These are phyloP conservation scores for Pulveroboletus sp. DNA, from an alignment of 768 basidiomycete species.

Conservation along the genomic window DNA sequence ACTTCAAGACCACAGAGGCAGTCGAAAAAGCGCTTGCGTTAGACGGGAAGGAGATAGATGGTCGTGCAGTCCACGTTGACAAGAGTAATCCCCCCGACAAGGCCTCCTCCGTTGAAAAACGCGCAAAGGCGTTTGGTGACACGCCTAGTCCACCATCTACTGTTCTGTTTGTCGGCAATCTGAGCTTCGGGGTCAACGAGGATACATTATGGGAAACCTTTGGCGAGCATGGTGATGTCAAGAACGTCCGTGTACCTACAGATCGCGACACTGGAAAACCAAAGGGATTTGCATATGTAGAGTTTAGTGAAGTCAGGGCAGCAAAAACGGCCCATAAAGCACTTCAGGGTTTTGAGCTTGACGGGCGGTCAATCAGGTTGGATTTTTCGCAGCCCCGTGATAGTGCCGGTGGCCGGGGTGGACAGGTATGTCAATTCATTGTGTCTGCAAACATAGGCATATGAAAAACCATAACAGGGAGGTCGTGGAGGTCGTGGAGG, in stretches of 20 bases:
- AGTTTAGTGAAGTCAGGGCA: slow-evolving; percentile 75
- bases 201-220: slow-evolving; percentile 89
- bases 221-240: slow-evolving; percentile 79
- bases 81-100: slow-evolving; percentile 63
- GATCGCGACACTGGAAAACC: slow-evolving; percentile 86
- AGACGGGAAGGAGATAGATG: slow-evolving; percentile 88
- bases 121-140: slow-evolving; percentile 78
- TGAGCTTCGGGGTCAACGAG: slow-evolving; percentile 76
- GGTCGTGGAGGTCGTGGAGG: slow-evolving; percentile 32
- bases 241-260: slow-evolving; percentile 85
- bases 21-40: slow-evolving; percentile 77
- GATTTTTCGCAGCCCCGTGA: slow-evolving; percentile 87
- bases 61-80: slow-evolving; percentile 83
- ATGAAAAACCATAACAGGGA: slow-evolving; percentile 14
- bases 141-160: slow-evolving; percentile 56
- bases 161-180: slow-evolving; percentile 87
- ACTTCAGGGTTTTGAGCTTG: slow-evolving; percentile 67
- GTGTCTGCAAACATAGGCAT: not conserved
- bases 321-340: slow-evolving; percentile 79
- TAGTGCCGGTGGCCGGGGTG: slow-evolving; percentile 48
- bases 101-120: slow-evolving; percentile 53
- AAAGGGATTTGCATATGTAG: slow-evolving; percentile 97
- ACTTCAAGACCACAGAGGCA: slow-evolving; percentile 64
- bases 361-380: slow-evolving; percentile 74
- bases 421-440: slow-evolving; percentile 35